Evolutionary conservation across 2,329 filamentous ascomycete genomes (phyloP).

Genomic region (Penicillium sp.): DNA sequence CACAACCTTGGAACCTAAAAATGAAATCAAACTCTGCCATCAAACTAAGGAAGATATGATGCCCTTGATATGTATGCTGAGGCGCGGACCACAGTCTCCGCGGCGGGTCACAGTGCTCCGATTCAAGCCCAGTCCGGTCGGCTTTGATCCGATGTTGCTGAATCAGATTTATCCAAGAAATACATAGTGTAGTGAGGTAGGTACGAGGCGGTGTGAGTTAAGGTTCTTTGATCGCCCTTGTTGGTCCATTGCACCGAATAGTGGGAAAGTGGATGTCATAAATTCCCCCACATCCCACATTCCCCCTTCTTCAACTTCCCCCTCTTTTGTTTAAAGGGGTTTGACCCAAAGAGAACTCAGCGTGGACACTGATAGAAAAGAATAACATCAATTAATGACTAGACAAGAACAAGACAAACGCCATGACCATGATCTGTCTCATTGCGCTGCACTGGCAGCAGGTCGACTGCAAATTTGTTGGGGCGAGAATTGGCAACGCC

Average conservation of each 20-base stretch:
- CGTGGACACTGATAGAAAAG: neutral
- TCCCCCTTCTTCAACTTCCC: neutral
- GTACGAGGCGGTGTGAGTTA: neutral
- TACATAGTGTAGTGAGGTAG: neutral
- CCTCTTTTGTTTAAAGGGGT: neutral
- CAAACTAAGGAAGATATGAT: neutral
- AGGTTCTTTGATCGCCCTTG: neutral
- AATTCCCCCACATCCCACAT: neutral
- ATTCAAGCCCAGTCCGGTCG: constrained; percentile 10
- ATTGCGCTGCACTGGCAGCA: neutral
- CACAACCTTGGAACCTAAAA: neutral
- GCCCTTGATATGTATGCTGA: constrained; percentile 8
- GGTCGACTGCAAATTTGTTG: neutral
- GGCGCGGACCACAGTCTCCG: constrained; percentile 27
- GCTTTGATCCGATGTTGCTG: constrained; percentile 13
- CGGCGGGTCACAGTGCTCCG: constrained; percentile 33
- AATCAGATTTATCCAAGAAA: neutral
- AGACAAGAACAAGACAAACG: neutral
- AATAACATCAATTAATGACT: neutral
- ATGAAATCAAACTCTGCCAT: neutral
- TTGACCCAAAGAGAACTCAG: neutral
- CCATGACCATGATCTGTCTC: neutral
- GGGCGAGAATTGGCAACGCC: neutral
- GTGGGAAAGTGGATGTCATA: constrained; percentile 1
- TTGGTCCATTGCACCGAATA: constrained; percentile 7